A percentile compares a stretch with the other conserved stretches of the same genome.
These are phyloP conservation scores for Colletotrichum kahawae DNA, from an alignment of 2,329 filamentous ascomycete species.

Conservation along the genomic window DNA sequence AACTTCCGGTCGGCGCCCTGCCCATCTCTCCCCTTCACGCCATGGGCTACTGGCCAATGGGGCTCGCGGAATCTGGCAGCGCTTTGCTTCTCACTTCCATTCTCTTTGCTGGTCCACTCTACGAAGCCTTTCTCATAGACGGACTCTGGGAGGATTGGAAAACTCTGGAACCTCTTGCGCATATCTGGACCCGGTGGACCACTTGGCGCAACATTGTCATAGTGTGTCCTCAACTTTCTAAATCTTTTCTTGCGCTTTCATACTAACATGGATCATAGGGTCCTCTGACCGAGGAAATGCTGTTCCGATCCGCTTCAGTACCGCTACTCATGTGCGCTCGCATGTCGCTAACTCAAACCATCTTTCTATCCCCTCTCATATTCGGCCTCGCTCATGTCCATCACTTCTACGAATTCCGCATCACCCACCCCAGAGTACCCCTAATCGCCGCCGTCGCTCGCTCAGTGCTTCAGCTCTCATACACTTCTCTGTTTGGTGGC, in stretches of 20 bases:
- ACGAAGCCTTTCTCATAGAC: conserved; percentile 77
- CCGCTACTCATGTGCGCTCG: conserved; percentile 80
- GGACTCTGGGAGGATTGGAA: conserved; percentile 72
- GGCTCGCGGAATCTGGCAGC: conserved; percentile 65
- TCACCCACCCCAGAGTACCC: conserved; percentile 77
- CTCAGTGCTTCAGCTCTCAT: conserved; percentile 83
- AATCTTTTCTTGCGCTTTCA: background rate
- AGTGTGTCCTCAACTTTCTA: conserved; percentile 44
- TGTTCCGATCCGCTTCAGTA: conserved; percentile 88
- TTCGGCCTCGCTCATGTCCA: conserved; percentile 95
- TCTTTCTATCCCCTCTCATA: conserved; percentile 84
- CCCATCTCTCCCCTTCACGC: conserved; percentile 65
- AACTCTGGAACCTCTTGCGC: conserved; percentile 57
- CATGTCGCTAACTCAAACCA: conserved; percentile 60
- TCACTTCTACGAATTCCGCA: conserved; percentile 92
- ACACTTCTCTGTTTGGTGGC: conserved; percentile 92
- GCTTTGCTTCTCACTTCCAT: conserved; percentile 74
- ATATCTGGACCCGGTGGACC: conserved; percentile 74
- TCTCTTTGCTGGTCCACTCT: conserved; percentile 85
- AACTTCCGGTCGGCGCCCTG: conserved; percentile 45
- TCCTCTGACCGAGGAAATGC: conserved; percentile 88
- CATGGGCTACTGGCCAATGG: conserved; percentile 83
- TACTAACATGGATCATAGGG: conserved; percentile 55
- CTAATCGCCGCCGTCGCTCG: conserved; percentile 67
- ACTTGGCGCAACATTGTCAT: conserved; percentile 87